A percentile compares a stretch with the other conserved stretches of the same genome.
These are phyloP conservation scores for Venturia pyrina DNA, from an alignment of 2,329 filamentous ascomycete species.

Conservation along the genomic window DNA sequence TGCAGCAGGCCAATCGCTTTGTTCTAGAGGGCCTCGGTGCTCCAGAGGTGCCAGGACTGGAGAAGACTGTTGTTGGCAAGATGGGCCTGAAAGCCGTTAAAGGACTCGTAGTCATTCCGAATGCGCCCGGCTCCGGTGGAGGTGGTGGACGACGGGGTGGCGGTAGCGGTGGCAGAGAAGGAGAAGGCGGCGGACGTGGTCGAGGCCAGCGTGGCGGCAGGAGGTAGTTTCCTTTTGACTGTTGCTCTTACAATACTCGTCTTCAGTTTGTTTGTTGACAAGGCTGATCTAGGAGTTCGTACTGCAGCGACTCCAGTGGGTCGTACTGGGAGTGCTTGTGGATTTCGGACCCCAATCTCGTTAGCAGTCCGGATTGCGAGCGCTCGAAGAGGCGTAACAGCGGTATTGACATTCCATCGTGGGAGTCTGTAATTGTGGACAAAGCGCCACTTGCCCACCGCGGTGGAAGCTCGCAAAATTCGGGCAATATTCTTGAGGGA, in stretches of 20 bases:
- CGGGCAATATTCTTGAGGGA: background rate
- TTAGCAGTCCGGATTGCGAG: too few relatives aligned
- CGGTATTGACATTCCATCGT: background rate
- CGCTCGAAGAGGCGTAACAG: background rate
- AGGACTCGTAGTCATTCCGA: constrained; percentile 18
- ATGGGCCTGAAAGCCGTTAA: constrained; percentile 38
- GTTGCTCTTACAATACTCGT: background rate
- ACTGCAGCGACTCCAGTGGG: background rate
- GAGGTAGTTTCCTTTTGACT: background rate
- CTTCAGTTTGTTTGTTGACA: background rate
- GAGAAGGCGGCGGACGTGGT: constrained; percentile 1
- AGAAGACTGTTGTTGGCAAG: constrained; percentile 36
- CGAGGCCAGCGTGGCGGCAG: background rate
- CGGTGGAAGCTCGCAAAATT: background rate
- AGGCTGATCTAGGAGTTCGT: background rate
- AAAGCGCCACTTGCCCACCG: background rate
- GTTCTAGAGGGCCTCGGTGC: constrained; percentile 34
- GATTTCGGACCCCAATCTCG: too few relatives aligned
- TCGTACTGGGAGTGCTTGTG: background rate
- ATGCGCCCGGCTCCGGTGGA: background rate
- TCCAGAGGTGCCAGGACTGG: constrained; percentile 35
- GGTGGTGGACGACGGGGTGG: background rate
- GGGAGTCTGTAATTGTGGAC: background rate
- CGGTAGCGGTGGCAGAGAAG: background rate
- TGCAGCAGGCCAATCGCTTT: constrained; percentile 31